A percentile compares a stretch with the other conserved stretches of the same genome.
Conservation (phyloP, 768 basidiomycete species). For the Tubosaeta brunneosetosa region DNA sequence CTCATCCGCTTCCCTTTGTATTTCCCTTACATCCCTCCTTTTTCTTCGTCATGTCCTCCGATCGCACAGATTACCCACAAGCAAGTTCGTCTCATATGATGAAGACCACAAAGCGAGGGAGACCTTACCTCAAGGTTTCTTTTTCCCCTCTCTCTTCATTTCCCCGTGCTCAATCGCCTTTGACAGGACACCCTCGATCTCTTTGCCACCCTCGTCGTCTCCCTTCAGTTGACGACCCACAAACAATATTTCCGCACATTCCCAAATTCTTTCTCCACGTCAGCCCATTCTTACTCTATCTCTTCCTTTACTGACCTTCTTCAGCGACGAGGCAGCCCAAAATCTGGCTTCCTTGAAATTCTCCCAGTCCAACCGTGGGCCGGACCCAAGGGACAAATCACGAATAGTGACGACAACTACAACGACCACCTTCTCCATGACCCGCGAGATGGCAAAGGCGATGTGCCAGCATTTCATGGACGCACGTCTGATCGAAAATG, state of each 20-base stretch:
- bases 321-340: slow-evolving; percentile 90
- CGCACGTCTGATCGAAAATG: slow-evolving; percentile 95
- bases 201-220: slow-evolving; percentile 94
- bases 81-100: slow-evolving; percentile 89
- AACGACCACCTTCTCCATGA: slow-evolving; percentile 99
- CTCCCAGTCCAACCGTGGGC: slow-evolving; percentile 96
- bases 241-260: slow-evolving; percentile 96
- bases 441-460: slow-evolving; percentile 98
- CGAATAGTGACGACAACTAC: slow-evolving; percentile 99
- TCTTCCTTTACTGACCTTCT: slow-evolving; percentile 11
- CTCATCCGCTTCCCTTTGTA: slow-evolving; percentile 16
- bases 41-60: slow-evolving; percentile 36
- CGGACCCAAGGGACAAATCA: slow-evolving; percentile 96
- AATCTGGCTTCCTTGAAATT: slow-evolving; percentile 96
- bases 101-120: slow-evolving; percentile 95
- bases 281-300: slow-evolving; percentile 30
- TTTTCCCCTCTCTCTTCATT: slow-evolving; percentile 1
- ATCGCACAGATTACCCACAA: slow-evolving; percentile 38
- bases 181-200: slow-evolving; percentile 93
- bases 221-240: slow-evolving; percentile 81
- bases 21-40: slow-evolving; percentile 21
- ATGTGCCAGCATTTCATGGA: slow-evolving; percentile 99
- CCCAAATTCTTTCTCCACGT: slow-evolving; percentile 95
- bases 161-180: neutral
- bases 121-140: slow-evolving; percentile 86